These are phyloP conservation scores for Pichia deserticola DNA, from an alignment of 805 yeast species.

Conservation along the genomic window DNA sequence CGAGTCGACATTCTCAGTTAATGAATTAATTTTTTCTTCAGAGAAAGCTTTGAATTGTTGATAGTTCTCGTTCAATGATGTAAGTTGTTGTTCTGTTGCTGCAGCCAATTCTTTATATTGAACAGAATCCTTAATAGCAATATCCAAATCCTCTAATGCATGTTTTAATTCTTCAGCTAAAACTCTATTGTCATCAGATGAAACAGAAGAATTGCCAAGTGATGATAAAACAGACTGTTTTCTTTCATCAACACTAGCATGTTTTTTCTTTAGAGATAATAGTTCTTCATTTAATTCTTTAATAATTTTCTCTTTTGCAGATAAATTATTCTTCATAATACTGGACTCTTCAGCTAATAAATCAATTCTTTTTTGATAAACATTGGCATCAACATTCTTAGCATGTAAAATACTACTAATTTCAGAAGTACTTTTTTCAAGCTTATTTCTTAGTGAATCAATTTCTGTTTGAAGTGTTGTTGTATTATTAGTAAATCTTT, in stretches of 20 bases:
- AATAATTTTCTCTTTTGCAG: conserved; percentile 32
- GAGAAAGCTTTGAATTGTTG: conserved; percentile 35
- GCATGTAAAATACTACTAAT: conserved; percentile 43
- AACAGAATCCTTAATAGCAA: conserved; percentile 50
- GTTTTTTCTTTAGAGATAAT: conserved; percentile 27
- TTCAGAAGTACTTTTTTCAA: conserved; percentile 44
- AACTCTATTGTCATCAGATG: conserved; percentile 18
- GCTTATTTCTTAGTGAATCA: conserved; percentile 35
- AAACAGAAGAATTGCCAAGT: conserved; percentile 15
- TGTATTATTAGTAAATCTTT: conserved; percentile 41
- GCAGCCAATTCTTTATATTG: conserved; percentile 56
- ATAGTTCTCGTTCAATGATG: conserved; percentile 45
- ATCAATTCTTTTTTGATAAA: conserved; percentile 56
- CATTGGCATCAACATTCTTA: conserved; percentile 48
- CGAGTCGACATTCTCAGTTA: conserved; percentile 10
- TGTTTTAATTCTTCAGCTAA: conserved; percentile 28
- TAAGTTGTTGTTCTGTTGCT: conserved; percentile 61
- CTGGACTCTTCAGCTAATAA: conserved; percentile 40
- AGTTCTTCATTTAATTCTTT: conserved; percentile 35
- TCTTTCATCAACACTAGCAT: conserved; percentile 23
- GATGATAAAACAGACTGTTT: conserved; percentile 23
- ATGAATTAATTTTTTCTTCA: conserved; percentile 14
- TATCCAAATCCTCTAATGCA: conserved; percentile 46
- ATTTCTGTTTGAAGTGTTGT: conserved; percentile 43
- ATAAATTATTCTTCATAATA: conserved; percentile 34